Base-by-base conservation (phyloP, 805 yeast species). In the Monosporozyma servazzii region DNA sequence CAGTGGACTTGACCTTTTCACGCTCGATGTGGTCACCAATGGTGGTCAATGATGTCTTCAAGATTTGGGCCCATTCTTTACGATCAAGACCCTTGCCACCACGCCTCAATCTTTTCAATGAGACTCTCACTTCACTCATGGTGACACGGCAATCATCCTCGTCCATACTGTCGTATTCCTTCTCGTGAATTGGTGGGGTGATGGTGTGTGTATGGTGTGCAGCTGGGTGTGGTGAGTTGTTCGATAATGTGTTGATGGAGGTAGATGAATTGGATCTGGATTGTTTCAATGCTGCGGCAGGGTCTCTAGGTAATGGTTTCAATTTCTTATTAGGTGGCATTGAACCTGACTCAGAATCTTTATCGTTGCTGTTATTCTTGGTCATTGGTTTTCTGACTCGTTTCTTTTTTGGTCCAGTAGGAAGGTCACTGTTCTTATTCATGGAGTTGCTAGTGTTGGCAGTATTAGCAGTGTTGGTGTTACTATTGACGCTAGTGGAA, bases 81-180 rank as follows among this genome's bases (percentile, higher is more conserved):
- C 88, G 80, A 51, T 81, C 90, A 54, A 85, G 68, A 0, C 90
- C 90, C 48, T 79, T 75, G 53, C 80, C 78, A 23, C 96, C 96
- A 56, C 79, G 76, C 58, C 83, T 83, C 52, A 88, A 72, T 45
- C 79, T 75, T 64, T 78, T 74, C 58, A 88, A 74, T 3, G 90
- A 82, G 48, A 77, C 75, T 45, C 84, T 76, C 43, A 88, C 84
- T 8, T 88, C 85, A 49, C 78, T 78, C 72, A 88, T 73, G 1
- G 75, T 66, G 23, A 69, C 67, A 64, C 81, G 80, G 59, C 95
- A 86, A 37, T 72, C 74, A 3, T 71, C 77, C 62, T 87, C 95
- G 65, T 87, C 91, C 88, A 84, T 82, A 55, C 86, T 81, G 27
- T 80, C 86, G 59, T 84, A 84, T 56, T 85, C 93, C 56, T 75